Evolutionary conservation across 2,329 filamentous ascomycete genomes (phyloP).

Genomic region (Beauveria asiatica): DNA sequence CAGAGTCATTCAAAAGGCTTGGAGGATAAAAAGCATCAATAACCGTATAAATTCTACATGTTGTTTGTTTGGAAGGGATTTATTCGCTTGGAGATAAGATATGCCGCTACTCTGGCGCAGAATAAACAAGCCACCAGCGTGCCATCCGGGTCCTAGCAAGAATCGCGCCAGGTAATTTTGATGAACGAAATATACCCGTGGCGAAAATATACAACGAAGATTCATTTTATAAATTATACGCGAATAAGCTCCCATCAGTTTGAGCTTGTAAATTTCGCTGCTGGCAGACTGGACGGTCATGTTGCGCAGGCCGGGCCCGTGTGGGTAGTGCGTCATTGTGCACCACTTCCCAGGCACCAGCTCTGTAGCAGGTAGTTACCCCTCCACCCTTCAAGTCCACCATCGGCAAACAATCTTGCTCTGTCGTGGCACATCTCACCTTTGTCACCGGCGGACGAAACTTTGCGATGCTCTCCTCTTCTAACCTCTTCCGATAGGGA

Average conservation of each 20-base stretch:
- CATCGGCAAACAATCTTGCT: constrained; percentile 3
- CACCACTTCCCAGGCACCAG: constrained; percentile 5
- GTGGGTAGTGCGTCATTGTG: neutral
- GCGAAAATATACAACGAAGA: no score
- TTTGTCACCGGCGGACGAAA: neutral
- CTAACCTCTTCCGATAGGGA: constrained; percentile 2
- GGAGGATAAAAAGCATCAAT: neutral
- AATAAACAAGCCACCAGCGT: no score
- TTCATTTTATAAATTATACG: no score
- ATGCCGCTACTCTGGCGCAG: neutral
- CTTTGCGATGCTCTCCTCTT: neutral
- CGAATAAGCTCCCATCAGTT: no score
- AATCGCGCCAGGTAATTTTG: no score
- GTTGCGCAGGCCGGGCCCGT: neutral
- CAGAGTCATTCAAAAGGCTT: constrained; percentile 4
- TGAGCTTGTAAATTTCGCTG: neutral
- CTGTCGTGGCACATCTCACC: neutral
- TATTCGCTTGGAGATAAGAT: neutral
- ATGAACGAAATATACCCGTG: no score
- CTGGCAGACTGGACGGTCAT: neutral
- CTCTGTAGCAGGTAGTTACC: constrained; percentile 5
- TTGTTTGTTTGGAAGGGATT: neutral
- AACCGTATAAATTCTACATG: neutral
- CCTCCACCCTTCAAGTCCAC: constrained; percentile 9
- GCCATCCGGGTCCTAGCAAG: no score